A percentile compares a stretch with the other conserved stretches of the same genome.
phyloP scores from a whole-genome alignment of 176 grass and related monocot species.

The Paspalum vaginatum region DNA sequence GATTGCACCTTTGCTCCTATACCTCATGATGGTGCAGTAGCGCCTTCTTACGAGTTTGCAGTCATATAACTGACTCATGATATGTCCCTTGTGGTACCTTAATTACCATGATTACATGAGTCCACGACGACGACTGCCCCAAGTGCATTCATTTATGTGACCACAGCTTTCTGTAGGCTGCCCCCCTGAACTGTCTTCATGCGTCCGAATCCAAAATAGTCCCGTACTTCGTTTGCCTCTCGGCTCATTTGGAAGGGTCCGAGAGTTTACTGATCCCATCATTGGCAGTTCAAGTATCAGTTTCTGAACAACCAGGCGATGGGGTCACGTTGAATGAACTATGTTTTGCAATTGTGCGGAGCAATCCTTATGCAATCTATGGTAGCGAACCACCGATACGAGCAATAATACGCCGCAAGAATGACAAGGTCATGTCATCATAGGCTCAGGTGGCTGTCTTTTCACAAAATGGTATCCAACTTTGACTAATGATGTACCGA shows the following conservation, averaged over 20 bases:
- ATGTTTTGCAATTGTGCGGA: not conserved
- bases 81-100: not conserved
- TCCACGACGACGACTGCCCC: not conserved
- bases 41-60: not conserved
- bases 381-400: conserved; percentile 40
- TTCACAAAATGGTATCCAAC: conserved; percentile 10
- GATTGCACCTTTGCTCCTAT: not conserved
- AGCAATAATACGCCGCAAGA: conserved; percentile 18
- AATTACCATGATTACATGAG: not conserved
- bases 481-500: conserved; percentile 34
- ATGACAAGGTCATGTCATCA: conserved; percentile 8
- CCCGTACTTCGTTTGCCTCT: not conserved
- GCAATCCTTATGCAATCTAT: conserved; percentile 9
- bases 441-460: conserved; percentile 39
- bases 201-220: conserved; percentile 13
- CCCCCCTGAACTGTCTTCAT: not conserved
- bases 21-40: not conserved
- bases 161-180: not conserved
- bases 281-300: conserved; percentile 50
- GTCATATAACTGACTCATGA: conserved; percentile 1
- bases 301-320: conserved; percentile 51
- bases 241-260: conserved; percentile 16
- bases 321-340: conserved; percentile 36
- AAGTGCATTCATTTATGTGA: not conserved
- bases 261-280: conserved; percentile 7